Evolutionary conservation across 495 filamentous ascomycete species (phyloP), one percentile per base, ranked within the genome.

Genomic region (Aspergillus wentii): DNA sequence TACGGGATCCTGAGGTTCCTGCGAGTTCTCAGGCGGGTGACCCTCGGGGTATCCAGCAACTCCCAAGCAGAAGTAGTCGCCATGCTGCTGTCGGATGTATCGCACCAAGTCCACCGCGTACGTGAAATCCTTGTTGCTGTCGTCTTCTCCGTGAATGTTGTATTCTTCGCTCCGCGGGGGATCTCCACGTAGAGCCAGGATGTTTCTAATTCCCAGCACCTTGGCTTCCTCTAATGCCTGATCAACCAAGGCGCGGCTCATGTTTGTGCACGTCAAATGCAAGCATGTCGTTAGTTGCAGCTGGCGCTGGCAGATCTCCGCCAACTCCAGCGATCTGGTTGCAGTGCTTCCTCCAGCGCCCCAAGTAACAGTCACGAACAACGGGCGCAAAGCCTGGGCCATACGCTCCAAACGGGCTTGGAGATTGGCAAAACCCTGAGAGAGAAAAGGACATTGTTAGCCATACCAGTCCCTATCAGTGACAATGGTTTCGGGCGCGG

Each of bases 291-390:
- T 97, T 38, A 98, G 72, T 48, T 85, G 83, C 35, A 97, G 69
- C 52, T 94, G 86, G 16, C 88, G 70, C 64, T 97, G 92, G 59
- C 90, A 96, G 49, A 96, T 81, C 66, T 96, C 94, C 31, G 94
- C 92, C 42, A 98, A 73, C 60, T 96, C 88, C 29, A 98, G 78
- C 20, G 87, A 92, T 67, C 94, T 89, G 38, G 76, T 74, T 6
- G 88, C 83, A 1, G 92, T 98, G 48, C 82, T 89, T 32, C 94
- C 92, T 41, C 92, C 92, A 35, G 92, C 92, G 36, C 94, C 94
- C 92, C 92, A 98, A 33, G 92, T 98, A 34, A 98, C 89, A 38
- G 86, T 97, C 27, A 98, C 87, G 56, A 98, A 98, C 18, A 97
- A 73, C 31, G 92, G 92, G 3, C 85, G 83, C 30, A 98, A 71